Evolutionary conservation across 345 rosid species (phyloP), one percentile per base, ranked within the genome.

Genomic region (Bruguiera sexangula): DNA sequence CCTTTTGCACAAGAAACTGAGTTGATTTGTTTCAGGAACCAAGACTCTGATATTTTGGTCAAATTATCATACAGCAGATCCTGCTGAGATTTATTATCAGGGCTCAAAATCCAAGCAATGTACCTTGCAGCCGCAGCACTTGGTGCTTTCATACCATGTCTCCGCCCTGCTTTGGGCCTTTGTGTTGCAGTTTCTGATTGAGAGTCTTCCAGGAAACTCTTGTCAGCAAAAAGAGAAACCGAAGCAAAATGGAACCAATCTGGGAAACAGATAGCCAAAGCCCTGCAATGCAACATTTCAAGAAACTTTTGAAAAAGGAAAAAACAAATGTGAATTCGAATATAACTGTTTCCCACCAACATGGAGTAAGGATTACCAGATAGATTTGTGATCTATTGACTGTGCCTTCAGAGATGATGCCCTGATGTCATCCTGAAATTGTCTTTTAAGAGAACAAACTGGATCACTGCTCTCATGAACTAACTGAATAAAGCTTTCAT

Each of bases 221-320:
- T 74, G 56, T 73, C 75, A 5, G 77, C 75, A 79, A 92, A 86
- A 62, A 92, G 84, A 69, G 82, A 50, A 60, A 79, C 60, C 65
- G 88, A 85, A 69, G 93, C 94, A 84, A 85, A 85, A 76, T 77
- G 86, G 79, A 88, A 92, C 96, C 96, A 90, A 54, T 82, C 83
- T 58, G 93, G 98, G 76, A 92, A 90, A 81, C 76, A 79, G 62
- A 92, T 80, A 70, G 91, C 96, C 72, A 90, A 77, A 61, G 93
- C 84, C 98, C 96, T 90, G 85, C 74, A 58, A 75, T 21, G 76
- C n/a, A 83, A 74, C 22, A 56, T 53, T 26, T 32, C 39, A 58
- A 65, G 39, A 50, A 36, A 50, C 26, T 51, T 29, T 0, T 24
- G 6, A 54, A 51, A 39, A 30, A 8, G 31, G 31, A 53, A 20